These are phyloP conservation scores for Vigna hirtella DNA, from an alignment of 306 rosid genomes.

Conservation along the genomic window DNA sequence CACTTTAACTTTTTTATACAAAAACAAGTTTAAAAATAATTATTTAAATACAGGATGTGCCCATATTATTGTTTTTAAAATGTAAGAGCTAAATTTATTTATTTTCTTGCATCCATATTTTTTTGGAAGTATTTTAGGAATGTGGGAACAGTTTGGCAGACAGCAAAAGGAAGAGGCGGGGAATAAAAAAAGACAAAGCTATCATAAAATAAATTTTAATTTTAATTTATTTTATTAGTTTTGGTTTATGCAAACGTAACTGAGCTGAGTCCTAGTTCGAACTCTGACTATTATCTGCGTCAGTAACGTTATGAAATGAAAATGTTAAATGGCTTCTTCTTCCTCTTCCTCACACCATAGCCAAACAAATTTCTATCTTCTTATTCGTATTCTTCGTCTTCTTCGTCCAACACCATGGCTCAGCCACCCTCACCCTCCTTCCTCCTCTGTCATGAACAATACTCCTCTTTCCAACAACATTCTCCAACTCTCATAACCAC, in stretches of 20 bases:
- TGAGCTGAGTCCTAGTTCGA: neutral
- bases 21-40: no score
- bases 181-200: neutral
- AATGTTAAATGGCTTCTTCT: neutral
- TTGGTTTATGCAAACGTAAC: neutral
- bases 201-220: no score
- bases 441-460: slow-evolving; percentile 5
- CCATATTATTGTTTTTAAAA: no score
- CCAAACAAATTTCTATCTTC: neutral
- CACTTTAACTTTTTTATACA: no score
- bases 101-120: no score
- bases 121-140: neutral
- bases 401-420: neutral
- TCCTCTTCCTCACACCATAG: neutral
- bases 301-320: neutral
- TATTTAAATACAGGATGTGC: no score
- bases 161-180: neutral
- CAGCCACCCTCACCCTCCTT: neutral
- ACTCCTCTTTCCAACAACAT: neutral
- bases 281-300: neutral
- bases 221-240: neutral
- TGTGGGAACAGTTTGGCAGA: neutral
- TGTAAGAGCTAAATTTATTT: no score
- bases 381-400: no score
- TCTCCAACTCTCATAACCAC: neutral